A percentile compares a stretch with the other conserved stretches of the same genome.
phyloP scores from a whole-genome alignment of 169 alveolate genomes.

The Cystoisospora suis region DNA sequence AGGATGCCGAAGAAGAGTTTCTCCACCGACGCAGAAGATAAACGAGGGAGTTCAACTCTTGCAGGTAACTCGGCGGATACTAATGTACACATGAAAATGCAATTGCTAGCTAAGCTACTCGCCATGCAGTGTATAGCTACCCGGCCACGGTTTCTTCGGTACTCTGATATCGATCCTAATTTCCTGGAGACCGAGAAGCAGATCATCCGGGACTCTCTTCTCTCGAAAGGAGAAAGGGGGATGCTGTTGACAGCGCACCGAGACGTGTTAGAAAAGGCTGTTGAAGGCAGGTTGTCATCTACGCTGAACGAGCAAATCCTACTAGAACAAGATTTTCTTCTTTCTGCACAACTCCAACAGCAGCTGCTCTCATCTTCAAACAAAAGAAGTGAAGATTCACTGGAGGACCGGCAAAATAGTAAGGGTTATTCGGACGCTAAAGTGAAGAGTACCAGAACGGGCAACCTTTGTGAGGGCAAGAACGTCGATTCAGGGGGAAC shows the following conservation, averaged over 20 bases:
- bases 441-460: not conserved
- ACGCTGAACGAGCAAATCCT: not conserved
- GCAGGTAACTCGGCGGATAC: too few relatives aligned
- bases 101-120: not conserved
- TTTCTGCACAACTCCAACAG: not conserved
- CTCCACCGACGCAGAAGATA: too few relatives aligned
- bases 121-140: slow-evolving; percentile 27
- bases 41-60: too few relatives aligned
- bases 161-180: not conserved
- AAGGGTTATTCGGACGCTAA: too few relatives aligned
- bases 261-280: not conserved
- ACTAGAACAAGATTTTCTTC: slow-evolving; percentile 24
- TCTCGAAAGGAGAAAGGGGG: not conserved
- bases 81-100: not conserved
- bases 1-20: too few relatives aligned
- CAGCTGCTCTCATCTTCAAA: too few relatives aligned
- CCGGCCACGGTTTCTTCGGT: not conserved
- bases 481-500: not conserved
- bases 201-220: slow-evolving; percentile 8
- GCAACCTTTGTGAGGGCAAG: not conserved
- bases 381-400: too few relatives aligned
- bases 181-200: not conserved
- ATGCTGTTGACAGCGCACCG: not conserved
- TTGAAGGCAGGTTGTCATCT: not conserved
- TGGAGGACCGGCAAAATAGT: too few relatives aligned